Conservation (phyloP, 2,329 filamentous ascomycete genomes). For the Alternaria sp. region DNA sequence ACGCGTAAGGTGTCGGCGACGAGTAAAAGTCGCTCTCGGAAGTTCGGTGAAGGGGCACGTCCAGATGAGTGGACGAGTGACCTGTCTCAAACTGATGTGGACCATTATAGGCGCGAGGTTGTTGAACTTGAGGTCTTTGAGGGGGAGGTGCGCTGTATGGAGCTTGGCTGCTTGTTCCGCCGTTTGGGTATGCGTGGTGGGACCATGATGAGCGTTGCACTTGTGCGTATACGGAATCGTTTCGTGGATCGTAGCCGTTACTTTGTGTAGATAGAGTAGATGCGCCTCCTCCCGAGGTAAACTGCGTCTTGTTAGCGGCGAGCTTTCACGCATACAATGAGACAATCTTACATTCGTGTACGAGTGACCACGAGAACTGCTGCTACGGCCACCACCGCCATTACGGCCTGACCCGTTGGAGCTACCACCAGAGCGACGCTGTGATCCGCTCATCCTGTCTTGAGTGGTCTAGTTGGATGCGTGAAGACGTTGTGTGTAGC, state of each 20-base stretch:
- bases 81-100: background rate
- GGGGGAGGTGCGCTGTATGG: background rate
- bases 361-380: background rate
- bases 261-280: background rate
- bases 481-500: background rate
- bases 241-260: background rate
- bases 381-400: background rate
- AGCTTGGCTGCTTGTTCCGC: background rate
- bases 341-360: background rate
- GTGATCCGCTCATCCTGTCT: background rate
- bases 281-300: background rate
- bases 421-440: background rate
- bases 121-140: background rate
- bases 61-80: background rate
- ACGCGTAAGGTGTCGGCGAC: background rate
- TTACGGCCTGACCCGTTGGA: background rate
- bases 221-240: background rate
- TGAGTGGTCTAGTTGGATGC: background rate
- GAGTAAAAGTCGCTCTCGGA: background rate
- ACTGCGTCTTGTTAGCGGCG: background rate
- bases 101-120: no score
- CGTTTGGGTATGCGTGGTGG: background rate
- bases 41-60: rapidly evolving
- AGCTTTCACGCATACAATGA: background rate
- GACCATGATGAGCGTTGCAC: background rate